These are phyloP conservation scores for Stephania cephalantha DNA, from an alignment of 164 flowering plant species.

Conservation along the genomic window DNA sequence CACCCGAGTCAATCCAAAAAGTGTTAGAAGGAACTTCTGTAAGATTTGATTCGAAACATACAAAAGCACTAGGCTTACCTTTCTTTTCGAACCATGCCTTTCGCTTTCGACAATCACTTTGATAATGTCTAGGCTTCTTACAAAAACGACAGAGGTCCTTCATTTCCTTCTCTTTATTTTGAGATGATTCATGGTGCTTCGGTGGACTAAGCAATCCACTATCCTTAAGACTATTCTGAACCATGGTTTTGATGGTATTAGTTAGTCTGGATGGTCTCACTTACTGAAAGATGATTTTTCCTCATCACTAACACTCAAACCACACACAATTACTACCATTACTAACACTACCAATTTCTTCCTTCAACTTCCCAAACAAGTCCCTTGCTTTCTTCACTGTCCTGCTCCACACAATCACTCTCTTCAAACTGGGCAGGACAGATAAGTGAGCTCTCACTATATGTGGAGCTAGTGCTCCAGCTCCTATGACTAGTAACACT, in stretches of 20 bases:
- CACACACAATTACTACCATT: not conserved
- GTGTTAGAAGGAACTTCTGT: not conserved
- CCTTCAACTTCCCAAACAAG: slow-evolving; percentile 32
- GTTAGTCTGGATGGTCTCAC: no score
- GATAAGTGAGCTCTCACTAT: slow-evolving; percentile 62
- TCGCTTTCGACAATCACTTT: not conserved
- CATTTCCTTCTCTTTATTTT: no score
- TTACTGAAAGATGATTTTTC: no score
- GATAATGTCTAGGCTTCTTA: not conserved
- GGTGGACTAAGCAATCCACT: no score
- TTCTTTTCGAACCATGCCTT: not conserved
- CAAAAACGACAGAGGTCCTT: not conserved
- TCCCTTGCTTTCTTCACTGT: slow-evolving; percentile 42
- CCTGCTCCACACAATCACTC: slow-evolving; percentile 76
- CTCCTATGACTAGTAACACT: slow-evolving; percentile 70
- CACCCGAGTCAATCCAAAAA: no score
- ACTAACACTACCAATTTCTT: slow-evolving; percentile 21
- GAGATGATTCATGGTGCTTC: not conserved
- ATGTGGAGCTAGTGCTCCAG: slow-evolving; percentile 70
- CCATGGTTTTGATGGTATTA: no score
- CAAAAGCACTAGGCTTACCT: not conserved
- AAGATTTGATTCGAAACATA: not conserved
- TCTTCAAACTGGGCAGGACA: slow-evolving; percentile 45
- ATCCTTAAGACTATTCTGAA: no score
- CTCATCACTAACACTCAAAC: slow-evolving; percentile 25